These are phyloP conservation scores for Orbilia quercus DNA, from an alignment of 2,329 filamentous ascomycete genomes.

Conservation along the genomic window DNA sequence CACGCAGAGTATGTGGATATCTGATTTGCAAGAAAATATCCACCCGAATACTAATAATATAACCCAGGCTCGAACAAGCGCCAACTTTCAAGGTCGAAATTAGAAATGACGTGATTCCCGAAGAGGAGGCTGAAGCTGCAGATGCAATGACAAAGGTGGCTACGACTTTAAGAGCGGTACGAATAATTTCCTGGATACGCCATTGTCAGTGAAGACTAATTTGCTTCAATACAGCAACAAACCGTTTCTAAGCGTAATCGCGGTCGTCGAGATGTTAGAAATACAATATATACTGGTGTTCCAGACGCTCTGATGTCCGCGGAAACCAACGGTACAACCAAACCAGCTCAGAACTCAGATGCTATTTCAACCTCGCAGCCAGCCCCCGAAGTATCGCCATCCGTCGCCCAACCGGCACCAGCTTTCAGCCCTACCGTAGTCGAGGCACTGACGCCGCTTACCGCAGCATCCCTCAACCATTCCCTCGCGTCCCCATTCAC, in stretches of 20 bases:
- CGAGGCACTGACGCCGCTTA: constrained; percentile 21
- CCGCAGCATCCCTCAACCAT: constrained; percentile 25
- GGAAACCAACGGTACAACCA: constrained; percentile 56
- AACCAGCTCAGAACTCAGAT: constrained; percentile 27
- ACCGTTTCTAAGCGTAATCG: constrained; percentile 80
- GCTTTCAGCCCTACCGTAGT: constrained; percentile 18
- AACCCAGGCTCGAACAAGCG: constrained; percentile 62
- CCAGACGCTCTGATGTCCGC: constrained; percentile 68
- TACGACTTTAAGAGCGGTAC: constrained; percentile 74
- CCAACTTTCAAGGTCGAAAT: constrained; percentile 80
- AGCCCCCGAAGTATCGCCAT: constrained; percentile 27
- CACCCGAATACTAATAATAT: constrained; percentile 56
- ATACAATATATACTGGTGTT: constrained; percentile 76
- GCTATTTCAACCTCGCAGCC: constrained; percentile 36
- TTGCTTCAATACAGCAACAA: constrained; percentile 66
- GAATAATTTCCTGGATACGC: constrained; percentile 47
- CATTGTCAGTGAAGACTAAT: constrained; percentile 12
- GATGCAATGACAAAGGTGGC: constrained; percentile 80
- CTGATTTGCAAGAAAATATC: neutral
- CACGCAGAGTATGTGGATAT: constrained; percentile 56
- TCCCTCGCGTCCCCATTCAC: constrained; percentile 47
- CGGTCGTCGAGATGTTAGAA: constrained; percentile 88
- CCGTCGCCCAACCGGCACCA: constrained; percentile 25
- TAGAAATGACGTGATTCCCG: constrained; percentile 78
- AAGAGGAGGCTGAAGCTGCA: constrained; percentile 79